phyloP scores from a whole-genome alignment of 352 stramenopile genomes.

The Pythium insidiosum region DNA sequence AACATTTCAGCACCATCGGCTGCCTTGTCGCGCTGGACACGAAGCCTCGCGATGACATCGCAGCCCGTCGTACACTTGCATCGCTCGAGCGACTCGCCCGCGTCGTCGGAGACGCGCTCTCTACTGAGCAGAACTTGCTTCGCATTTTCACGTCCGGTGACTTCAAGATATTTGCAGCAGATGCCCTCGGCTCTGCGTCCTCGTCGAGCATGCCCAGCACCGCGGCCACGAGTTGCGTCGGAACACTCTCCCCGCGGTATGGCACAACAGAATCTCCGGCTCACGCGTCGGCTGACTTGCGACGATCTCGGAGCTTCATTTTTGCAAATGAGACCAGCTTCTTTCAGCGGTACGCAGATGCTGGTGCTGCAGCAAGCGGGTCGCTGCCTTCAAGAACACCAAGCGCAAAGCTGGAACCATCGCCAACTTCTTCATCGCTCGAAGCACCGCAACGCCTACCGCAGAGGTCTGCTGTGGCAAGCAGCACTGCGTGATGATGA shows the following conservation, averaged over 20 bases:
- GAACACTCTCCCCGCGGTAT: too few species aligned
- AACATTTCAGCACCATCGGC: conserved; percentile 24
- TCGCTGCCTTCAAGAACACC: conserved; percentile 2
- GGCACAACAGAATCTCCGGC: background rate
- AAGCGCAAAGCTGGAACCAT: too few species aligned
- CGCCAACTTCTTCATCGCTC: too few species aligned
- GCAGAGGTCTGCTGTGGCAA: too few species aligned
- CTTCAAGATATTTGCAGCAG: conserved; percentile 49
- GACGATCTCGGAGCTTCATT: conserved; percentile 32
- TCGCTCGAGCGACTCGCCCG: conserved; percentile 53
- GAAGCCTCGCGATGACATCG: conserved; percentile 21
- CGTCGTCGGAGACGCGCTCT: conserved; percentile 52
- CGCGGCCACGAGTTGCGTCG: too few species aligned
- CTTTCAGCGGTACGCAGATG: conserved; percentile 17
- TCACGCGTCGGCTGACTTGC: too few species aligned
- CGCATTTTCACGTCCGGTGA: conserved; percentile 52
- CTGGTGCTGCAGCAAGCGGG: too few species aligned
- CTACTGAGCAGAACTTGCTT: conserved; percentile 46
- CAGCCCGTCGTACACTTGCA: conserved; percentile 36
- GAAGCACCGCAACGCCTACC: too few species aligned
- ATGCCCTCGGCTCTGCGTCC: too few species aligned
- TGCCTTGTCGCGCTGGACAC: conserved; percentile 61
- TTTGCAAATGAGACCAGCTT: conserved; percentile 20
- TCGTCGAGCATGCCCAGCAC: too few species aligned
- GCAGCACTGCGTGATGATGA: too few species aligned